Evolutionary conservation across 768 basidiomycete species (phyloP), one percentile per base, ranked within the genome.

Genomic region (Hypsizygus marmoreus): DNA sequence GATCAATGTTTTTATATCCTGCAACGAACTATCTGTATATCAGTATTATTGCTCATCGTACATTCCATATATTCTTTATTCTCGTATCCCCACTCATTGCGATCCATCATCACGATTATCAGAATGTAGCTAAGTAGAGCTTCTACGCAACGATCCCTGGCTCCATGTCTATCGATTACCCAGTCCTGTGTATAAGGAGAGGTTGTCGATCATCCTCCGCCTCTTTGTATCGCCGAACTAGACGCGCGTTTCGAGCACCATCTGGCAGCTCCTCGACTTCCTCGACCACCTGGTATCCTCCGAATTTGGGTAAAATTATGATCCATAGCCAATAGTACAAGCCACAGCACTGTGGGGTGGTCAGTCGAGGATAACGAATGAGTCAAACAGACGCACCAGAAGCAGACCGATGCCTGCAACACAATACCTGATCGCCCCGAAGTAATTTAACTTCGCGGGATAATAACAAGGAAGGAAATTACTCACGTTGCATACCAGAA

Each of bases 231-330:
- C 65, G 52, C 35, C 71, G 59, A 22, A 64, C 59, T 8, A 75
- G 61, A 30, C 60, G 61, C 11, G 59, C 55, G 36, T 65, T 69
- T 38, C 58, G 55, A 13, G 63, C 67, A 14, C 70, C 63, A 16
- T 68, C 69, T 13, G 71, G 47, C 13, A 63, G 57, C 22, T 57
- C 60, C 52, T 79, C 74, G 19, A 81, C 62, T 54, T 80, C 73
- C 43, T 75, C 72, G 1, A 73, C 66, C 6, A 78, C 63, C 38
- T 72, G 69, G 48, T 79, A 79, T 0, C 70, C 69, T 7, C 76
- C 70, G 4, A 67, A 40, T 38, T 56, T 67, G 14, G 77, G 76
- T 3, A 79, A 63, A 1, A 73, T 25, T 7, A 73, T 55, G 19
- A 75, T 71, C 75, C 76, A 77, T 14, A 76, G 19, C 59, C 60